Evolutionary conservation across 495 filamentous ascomycete genomes (phyloP), one percentile per base, ranked within the genome.

Genomic region (Lepidopterella palustris): DNA sequence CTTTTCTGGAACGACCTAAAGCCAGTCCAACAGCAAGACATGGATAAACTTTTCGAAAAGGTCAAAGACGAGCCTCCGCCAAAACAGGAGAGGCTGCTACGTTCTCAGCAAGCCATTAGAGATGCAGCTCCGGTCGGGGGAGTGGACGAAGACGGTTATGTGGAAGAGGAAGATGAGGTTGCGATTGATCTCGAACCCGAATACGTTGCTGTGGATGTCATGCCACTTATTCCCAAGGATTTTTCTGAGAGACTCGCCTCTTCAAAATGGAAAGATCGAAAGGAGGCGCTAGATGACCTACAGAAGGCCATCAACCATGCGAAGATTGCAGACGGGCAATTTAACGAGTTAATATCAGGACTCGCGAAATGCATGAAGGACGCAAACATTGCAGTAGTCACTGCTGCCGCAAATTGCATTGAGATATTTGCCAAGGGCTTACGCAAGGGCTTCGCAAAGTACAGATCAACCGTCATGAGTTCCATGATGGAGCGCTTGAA

Each of bases 291-390:
- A 26, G 95, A 99, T 59, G 92, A 84, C 5, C 75, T 97, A 2
- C 85, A 86, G 67, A 78, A 78, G 11, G 78, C 82, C 8, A 73
- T 95, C 55, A 96, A 97, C 68, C 85, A 93, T 18, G 92, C 93
- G 23, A 82, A 86, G 55, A 96, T 99, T 70, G 92, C 95, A 72
- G 93, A 97, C 58, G 91, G 82, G 3, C 86, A 86, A 40, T 99
- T 87, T 63, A 82, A 86, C 71, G 91, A 97, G 61, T 84, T 96
- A 67, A 82, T 88, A 45, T 81, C 85, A 45, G 82, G 79, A 4
- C 75, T 97, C 45, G 93, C 93, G 26, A 97, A 97, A 71, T 89
- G 82, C 65, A 97, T 97, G 92, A 97, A 97, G 71, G 95, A 99
- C 69, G 93, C 95, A 50, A 99, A 99, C 68, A 86, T 99, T 67